Evolutionary conservation across 768 basidiomycete genomes (phyloP), one percentile per base, ranked within the genome.

Genomic region (Mycena crocata): DNA sequence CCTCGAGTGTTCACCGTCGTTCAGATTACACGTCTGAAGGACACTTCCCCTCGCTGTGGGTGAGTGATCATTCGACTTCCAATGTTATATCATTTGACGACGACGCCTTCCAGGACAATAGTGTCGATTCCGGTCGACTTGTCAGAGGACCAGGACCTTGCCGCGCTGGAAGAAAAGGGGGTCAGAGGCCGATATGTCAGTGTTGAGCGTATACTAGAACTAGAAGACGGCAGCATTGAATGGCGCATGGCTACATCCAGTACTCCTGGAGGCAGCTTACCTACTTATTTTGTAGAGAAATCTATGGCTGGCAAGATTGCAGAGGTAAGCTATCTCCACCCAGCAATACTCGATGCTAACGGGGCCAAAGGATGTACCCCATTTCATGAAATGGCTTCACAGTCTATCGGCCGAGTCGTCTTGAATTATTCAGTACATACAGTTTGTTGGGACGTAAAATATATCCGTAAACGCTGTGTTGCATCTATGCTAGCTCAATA

Each of bases 181-280:
- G 86, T 86, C 3, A 87, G 83, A 67, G 93, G 89, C 2, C 87
- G 86, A 71, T 93, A 93, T 73, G 88, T 86, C 40, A 87, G 88
- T 69, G 88, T 91, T 5, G 93, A 94, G 77, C 84, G 85, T 32
- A 71, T 94, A 57, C 76, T 80, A 45, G 90, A 91, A 75, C 84
- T 89, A 42, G 86, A 85, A 23, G 80, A 86, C 66, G 93, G 90
- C 54, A 85, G 77, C 51, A 86, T 87, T 15, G 91, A 93, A 76
- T 94, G 92, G 92, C 82, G 87, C 42, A 93, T 94, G 92, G 92
- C 92, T 3, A 92, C 91, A 2, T 89, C 90, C 28, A 90, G 89
- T 70, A 87, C 86, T 3, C 87, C 91, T 15, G 91, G 90, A 28
- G 93, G 93, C 26, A 83, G 75, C 57, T 89, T 93, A 46, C 92